These are phyloP conservation scores for Cadophora malorum DNA, from an alignment of 2,329 filamentous ascomycete genomes.

Conservation along the genomic window DNA sequence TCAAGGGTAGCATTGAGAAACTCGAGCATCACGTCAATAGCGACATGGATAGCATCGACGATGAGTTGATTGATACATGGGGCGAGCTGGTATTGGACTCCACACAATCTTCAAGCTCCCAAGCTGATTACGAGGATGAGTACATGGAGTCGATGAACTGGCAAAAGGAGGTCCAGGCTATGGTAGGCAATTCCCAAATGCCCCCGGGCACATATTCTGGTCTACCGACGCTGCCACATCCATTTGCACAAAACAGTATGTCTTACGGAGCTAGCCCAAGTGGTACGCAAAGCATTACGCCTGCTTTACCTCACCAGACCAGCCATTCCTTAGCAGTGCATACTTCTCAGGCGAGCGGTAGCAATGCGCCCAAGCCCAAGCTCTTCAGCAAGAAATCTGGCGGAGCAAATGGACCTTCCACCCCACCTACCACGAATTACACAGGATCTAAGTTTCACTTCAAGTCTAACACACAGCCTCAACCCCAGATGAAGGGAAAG, in stretches of 20 bases:
- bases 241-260: background rate
- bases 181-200: background rate
- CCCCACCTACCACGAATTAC: background rate
- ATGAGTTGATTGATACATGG: constrained; percentile 27
- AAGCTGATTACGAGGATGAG: constrained; percentile 3
- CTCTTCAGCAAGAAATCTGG: background rate
- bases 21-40: constrained; percentile 33
- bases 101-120: background rate
- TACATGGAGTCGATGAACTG: background rate
- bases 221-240: background rate
- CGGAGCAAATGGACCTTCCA: background rate
- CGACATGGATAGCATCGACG: constrained; percentile 22
- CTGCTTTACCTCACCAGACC: background rate
- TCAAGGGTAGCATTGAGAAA: constrained; percentile 31
- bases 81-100: constrained; percentile 22
- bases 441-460: background rate
- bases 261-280: background rate
- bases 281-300: background rate
- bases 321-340: background rate
- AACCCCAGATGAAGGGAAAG: background rate
- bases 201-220: background rate
- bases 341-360: background rate
- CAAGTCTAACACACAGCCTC: background rate
- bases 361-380: background rate
- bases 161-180: background rate